These are phyloP conservation scores for Austropuccinia psidii DNA, from an alignment of 1,284 basidiomycete genomes.

Conservation along the genomic window DNA sequence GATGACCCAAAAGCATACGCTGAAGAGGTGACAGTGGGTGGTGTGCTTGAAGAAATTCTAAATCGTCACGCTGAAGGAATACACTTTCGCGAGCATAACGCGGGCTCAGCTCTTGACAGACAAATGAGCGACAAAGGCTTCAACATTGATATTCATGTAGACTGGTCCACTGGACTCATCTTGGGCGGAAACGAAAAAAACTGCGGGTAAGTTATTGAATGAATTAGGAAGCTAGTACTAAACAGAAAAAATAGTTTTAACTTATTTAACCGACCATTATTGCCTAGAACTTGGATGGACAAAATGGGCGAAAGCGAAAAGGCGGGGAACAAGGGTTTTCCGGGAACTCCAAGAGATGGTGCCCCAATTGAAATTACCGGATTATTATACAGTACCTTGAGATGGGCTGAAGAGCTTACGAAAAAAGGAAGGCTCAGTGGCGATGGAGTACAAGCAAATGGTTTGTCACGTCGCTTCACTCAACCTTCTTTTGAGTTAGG, in stretches of 20 bases:
- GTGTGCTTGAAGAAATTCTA: slow-evolving; percentile 90
- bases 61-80: slow-evolving; percentile 90
- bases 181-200: slow-evolving; percentile 70
- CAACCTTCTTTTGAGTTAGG: neutral
- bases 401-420: slow-evolving; percentile 71
- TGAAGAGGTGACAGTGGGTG: slow-evolving; percentile 72
- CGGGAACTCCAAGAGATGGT: slow-evolving; percentile 89
- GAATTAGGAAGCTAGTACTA: neutral
- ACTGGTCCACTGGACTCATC: slow-evolving; percentile 88
- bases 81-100: slow-evolving; percentile 90
- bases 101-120: slow-evolving; percentile 86
- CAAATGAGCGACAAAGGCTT: slow-evolving; percentile 92
- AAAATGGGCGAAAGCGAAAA: slow-evolving; percentile 88
- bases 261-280: neutral
- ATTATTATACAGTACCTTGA: slow-evolving; percentile 79
- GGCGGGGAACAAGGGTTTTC: slow-evolving; percentile 86
- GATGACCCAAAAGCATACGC: slow-evolving; percentile 74
- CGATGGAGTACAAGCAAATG: slow-evolving; percentile 70
- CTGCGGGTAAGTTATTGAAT: slow-evolving; percentile 40
- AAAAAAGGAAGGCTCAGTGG: slow-evolving; percentile 69
- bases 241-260: neutral
- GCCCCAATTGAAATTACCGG: slow-evolving; percentile 94
- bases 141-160: slow-evolving; percentile 83
- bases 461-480: slow-evolving; percentile 53
- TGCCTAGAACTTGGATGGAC: slow-evolving; percentile 95